phyloP scores from a whole-genome alignment of 495 filamentous ascomycete species.

The Podospora pseudocomata region DNA sequence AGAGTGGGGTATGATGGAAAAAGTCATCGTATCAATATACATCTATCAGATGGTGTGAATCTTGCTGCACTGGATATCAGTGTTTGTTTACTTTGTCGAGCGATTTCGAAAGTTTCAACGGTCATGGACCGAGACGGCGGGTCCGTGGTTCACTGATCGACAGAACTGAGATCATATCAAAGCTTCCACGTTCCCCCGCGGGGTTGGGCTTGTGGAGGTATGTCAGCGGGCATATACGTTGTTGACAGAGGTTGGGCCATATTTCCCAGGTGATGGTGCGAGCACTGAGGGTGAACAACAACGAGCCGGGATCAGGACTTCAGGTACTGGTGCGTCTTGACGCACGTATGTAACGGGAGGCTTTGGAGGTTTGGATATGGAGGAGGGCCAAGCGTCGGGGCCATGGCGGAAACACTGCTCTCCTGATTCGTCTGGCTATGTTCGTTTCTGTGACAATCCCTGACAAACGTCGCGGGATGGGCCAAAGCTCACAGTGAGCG shows the following conservation, averaged over 20 bases:
- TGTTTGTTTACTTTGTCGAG: background rate
- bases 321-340: constrained; percentile 40
- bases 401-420: constrained; percentile 29
- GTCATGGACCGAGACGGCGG: constrained; percentile 5
- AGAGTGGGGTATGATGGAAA: background rate
- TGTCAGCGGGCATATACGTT: background rate
- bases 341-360: constrained; percentile 44
- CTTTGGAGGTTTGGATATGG: constrained; percentile 30
- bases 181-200: background rate
- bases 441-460: constrained; percentile 19
- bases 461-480: constrained; percentile 8
- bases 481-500: background rate
- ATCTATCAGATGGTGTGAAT: background rate
- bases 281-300: background rate
- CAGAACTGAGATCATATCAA: background rate
- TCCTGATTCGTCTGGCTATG: constrained; percentile 36
- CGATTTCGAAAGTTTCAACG: background rate
- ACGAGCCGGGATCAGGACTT: constrained; percentile 14
- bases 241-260: constrained; percentile 3
- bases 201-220: background rate
- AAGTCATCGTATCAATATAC: background rate
- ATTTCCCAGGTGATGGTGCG: background rate
- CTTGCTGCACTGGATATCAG: background rate
- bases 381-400: constrained; percentile 20
- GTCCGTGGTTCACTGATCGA: background rate